Base-by-base conservation (phyloP, 2,329 filamentous ascomycete species). In the Dactylonectria macrodidyma region DNA sequence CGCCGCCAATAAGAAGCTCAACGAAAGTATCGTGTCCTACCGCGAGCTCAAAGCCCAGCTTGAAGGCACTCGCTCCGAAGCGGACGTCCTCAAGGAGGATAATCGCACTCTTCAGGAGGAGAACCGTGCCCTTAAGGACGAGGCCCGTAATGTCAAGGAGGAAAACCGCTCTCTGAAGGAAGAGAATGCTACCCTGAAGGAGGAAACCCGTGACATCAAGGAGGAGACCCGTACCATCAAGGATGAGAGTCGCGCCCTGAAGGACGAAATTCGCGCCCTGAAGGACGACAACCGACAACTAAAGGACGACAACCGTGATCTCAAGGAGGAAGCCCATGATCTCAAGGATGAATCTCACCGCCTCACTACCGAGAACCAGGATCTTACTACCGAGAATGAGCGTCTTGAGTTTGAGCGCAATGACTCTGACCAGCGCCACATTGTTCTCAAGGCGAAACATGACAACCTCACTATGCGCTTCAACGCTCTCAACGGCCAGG, bases 341-440 rank as follows among this genome's bases (percentile, higher is more conserved):
- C 68, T 76, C 52, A 74, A 75, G 44, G 73, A 75, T 33, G 79
- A 78, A 61, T 59, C 71, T 47, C 59, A 71, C 52, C 73, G 72
- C 16, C 70, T 80, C 26, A 71, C 77, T 60, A 75, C 69, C 57
- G 74, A 75, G 41, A 65, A 65, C 57, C 50, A 61, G 57, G 57
- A 71, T 12, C 71, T 77, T 26, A 73, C 76, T 12, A 68, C 73
- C 26, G 71, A 76, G 36, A 79, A 77, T 56, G 50, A 71, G 50
- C 58, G 71, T 50, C 69, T 80, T 54, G 70, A 73, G 67, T 77
- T 72, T 30, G 76, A 82, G 70, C 76, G 76, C 52, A 75, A 76
- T 41, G 67, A 71, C 16, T 72, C 79, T 41, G 72, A 71, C 58
- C 62, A 72, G 44, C 71, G 76, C 26, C 71, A 76, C 65, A 71